phyloP scores from a whole-genome alignment of 2,329 filamentous ascomycete genomes.

The Arachnomyces sp. region DNA sequence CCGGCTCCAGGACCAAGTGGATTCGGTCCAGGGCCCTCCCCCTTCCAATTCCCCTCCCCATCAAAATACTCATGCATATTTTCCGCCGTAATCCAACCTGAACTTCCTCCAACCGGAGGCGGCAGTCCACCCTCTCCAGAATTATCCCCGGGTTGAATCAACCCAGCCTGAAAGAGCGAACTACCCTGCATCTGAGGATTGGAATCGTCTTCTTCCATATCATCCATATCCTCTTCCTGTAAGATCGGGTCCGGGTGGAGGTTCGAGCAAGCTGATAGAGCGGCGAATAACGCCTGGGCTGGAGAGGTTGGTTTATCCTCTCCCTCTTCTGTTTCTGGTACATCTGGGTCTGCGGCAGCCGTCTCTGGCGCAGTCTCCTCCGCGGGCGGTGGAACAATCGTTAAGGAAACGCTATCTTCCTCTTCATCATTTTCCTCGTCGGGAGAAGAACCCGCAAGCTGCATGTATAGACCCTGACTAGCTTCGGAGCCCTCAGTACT shows the following conservation, averaged over 20 bases:
- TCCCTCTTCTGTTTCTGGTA: constrained; percentile 18
- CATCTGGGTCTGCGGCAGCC: constrained; percentile 13
- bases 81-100: constrained; percentile 67
- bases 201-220: constrained; percentile 19
- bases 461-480: constrained; percentile 42
- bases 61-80: constrained; percentile 83
- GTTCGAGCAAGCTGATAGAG: constrained; percentile 42
- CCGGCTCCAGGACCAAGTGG: constrained; percentile 26
- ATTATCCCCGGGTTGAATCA: constrained; percentile 27
- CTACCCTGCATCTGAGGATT: constrained; percentile 14
- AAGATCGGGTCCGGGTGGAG: constrained; percentile 40
- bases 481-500: constrained; percentile 16
- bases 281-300: constrained; percentile 35
- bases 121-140: constrained; percentile 32
- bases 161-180: constrained; percentile 29
- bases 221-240: constrained; percentile 28
- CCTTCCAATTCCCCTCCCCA: constrained; percentile 71
- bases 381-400: constrained; percentile 30
- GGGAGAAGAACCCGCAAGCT: constrained; percentile 29
- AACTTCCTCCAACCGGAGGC: constrained; percentile 42
- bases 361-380: constrained; percentile 8
- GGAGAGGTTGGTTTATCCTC: constrained; percentile 29
- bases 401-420: constrained; percentile 36
- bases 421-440: constrained; percentile 27
- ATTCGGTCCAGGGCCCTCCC: constrained; percentile 43